Base-by-base conservation (phyloP, 768 basidiomycete species). In the Gyrodon lividus region DNA sequence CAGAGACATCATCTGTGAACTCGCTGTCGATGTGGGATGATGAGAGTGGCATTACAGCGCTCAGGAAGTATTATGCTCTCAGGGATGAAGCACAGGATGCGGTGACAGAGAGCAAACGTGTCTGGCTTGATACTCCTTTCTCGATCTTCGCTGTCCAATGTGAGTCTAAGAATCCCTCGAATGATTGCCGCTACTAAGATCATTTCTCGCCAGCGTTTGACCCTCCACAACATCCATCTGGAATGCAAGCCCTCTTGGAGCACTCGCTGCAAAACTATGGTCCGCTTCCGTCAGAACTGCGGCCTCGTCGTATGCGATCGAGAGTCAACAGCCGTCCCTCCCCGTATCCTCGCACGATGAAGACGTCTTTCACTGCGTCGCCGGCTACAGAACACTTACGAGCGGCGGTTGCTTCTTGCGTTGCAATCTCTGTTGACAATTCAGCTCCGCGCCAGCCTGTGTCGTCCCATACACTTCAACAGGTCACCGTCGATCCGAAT, bases 141-240 rank as follows among this genome's bases (percentile, higher is more conserved):
- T 90, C 87, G 0, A 22, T 83, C n/a, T 89, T 78, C 43, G 84
- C 85, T 6, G 23, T 88, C 37, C 88, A 91, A 69, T 78, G 89
- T 89, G 61, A 70, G 84, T 76, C 5, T 8, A 47, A 12, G 5
- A 12, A 5, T 13, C 31, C 12, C 31, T 31, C 31, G 13, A 4
- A 14, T 31, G 5, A 31, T 31, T 14, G 13, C 31, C 31, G 31
- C 10, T 12, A 14, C 31, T 31, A 31, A 31, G 5, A 5, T 8
- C 31, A 14, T 31, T 12, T 31, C 13, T 33, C 5, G 50, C 17
- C 56, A 89, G 89, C 86, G 2, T 91, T 90, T 66, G 70, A 84
- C 41, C 87, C 87, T 24, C 89, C 88, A 3, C 66, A 69, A 3
- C 75, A 87, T 57, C 80, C 79, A 4, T 72, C 75, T 5, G 83